These are phyloP conservation scores for Colletotrichum spinosum DNA, from an alignment of 2,329 filamentous ascomycete species.

Conservation along the genomic window DNA sequence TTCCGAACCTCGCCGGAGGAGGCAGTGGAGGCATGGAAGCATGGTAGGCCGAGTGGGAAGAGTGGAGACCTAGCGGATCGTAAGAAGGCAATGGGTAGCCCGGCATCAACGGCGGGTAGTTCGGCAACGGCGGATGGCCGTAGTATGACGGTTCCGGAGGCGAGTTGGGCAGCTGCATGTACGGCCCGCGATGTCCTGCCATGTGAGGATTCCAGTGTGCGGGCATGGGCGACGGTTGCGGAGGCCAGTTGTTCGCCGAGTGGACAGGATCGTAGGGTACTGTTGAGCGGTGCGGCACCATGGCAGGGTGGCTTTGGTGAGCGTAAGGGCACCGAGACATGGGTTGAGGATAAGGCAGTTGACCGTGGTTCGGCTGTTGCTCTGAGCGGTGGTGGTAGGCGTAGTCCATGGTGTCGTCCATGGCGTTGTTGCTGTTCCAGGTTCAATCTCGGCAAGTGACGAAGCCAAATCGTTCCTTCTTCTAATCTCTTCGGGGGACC, in stretches of 20 bases:
- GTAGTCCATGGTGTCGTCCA: conserved; percentile 37
- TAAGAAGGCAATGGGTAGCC: conserved; percentile 16
- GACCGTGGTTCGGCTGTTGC: conserved; percentile 20
- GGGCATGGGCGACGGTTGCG: conserved; percentile 9
- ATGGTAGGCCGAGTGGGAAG: conserved; percentile 17
- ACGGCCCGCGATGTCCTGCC: conserved; percentile 11
- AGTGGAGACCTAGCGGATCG: conserved; percentile 5
- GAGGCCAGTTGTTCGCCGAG: conserved; percentile 42
- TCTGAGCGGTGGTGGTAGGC: conserved; percentile 27
- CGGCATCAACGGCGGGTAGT: conserved; percentile 3
- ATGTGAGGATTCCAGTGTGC: conserved; percentile 24
- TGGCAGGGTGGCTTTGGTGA: conserved; percentile 5
- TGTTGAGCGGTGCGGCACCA: conserved; percentile 21
- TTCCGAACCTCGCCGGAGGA: conserved; percentile 19
- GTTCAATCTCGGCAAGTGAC: neutral
- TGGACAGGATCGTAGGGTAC: conserved; percentile 45
- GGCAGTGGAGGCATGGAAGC: conserved; percentile 16
- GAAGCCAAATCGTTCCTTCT: neutral
- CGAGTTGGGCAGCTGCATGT: conserved; percentile 22
- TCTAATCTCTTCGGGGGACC: neutral
- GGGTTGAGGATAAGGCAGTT: conserved; percentile 23
- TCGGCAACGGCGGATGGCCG: conserved; percentile 10
- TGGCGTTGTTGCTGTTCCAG: conserved; percentile 6
- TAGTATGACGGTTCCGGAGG: conserved; percentile 23
- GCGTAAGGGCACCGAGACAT: conserved; percentile 27